Base-by-base conservation (phyloP, 2,329 filamentous ascomycete species). In the Xylaria sp. region DNA sequence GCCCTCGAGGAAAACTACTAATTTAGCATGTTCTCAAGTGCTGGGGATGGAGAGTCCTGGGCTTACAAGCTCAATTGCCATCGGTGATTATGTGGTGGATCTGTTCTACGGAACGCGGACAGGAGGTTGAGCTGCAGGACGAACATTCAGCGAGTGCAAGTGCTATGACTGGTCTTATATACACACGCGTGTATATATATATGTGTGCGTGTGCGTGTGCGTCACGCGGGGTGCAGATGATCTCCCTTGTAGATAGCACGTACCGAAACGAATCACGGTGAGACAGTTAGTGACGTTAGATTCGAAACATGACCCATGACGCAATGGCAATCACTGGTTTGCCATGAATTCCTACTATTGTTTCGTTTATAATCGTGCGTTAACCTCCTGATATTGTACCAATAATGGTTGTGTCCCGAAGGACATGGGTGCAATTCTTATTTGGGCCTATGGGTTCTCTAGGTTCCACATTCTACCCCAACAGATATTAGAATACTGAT, bases 41-140 rank as follows among this genome's bases (percentile, higher is more conserved):
- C 78, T 98, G 74, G 95, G 94, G 0, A 98, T 98, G 74, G 95
- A 98, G 84, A 97, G 93, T 80, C 95, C 95, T 0, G 95, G 95
- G 4, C 81, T 98, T 79, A 98, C 95, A 55, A 96, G 93, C 79
- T 89, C 87, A 74, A 81, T 98, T 82, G 94, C 94, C 1, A 95
- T 98, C 80, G 94, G 86, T 3, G 93, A 97, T 77, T 87, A 88
- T 83, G 94, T 97, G 0, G 79, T 82, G 51, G 76, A 78, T 60
- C 71, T 89, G 60, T 69, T 89, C 62, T 87, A 89, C 66, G 67
- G 69, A 21, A 68, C 58, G n/a, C 44, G 29, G 27, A 37, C 37
- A 10, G 53, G 6, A 54, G 23, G 18, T 3, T 48, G 48, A 61
- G 21, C 8, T 21, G n/a, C 1, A 23, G 40, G 9, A 44, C 5